Percentiles rank a stretch among this genome's conserved stretches.
phyloP scores from a whole-genome alignment of 164 flowering plant genomes.

The Piper betle region DNA sequence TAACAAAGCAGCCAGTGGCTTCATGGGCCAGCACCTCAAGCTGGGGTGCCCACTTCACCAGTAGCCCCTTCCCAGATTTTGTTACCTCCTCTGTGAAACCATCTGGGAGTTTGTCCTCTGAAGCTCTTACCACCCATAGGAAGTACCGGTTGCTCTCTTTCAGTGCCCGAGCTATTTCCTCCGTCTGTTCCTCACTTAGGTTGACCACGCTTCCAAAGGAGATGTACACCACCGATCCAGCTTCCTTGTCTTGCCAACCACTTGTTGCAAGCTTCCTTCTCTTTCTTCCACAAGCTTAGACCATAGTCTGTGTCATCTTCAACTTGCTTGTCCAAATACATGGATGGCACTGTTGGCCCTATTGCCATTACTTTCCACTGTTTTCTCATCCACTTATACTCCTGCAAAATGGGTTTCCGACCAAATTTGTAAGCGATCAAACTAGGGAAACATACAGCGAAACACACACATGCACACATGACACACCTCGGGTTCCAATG shows the following conservation, averaged over 20 bases:
- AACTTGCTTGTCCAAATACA: conserved; percentile 13
- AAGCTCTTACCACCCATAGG: conserved; percentile 18
- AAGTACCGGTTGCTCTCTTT: conserved; percentile 5
- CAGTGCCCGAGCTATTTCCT: conserved; percentile 12
- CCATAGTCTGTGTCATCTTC: conserved; percentile 8
- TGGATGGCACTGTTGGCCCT: conserved; percentile 26
- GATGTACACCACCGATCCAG: conserved; percentile 4
- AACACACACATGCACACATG: too few species aligned
- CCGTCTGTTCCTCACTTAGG: conserved; percentile 11
- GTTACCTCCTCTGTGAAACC: not conserved
- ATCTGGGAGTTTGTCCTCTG: not conserved
- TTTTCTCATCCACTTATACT: not conserved
- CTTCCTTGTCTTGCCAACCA: conserved; percentile 3
- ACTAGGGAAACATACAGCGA: not conserved
- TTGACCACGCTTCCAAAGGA: conserved; percentile 6
- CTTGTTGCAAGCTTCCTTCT: not conserved
- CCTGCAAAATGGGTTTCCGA: not conserved
- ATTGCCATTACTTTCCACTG: conserved; percentile 12
- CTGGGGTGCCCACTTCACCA: conserved; percentile 5
- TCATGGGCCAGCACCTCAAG: conserved; percentile 5
- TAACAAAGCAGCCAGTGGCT: conserved; percentile 6
- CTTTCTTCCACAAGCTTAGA: conserved; percentile 6
- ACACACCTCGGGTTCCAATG: not conserved
- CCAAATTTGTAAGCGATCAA: not conserved
- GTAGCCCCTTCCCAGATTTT: not conserved